A percentile compares a stretch with the other conserved stretches of the same genome.
phyloP scores from a whole-genome alignment of 805 yeast genomes.

The Wickerhamomyces queroliae region DNA sequence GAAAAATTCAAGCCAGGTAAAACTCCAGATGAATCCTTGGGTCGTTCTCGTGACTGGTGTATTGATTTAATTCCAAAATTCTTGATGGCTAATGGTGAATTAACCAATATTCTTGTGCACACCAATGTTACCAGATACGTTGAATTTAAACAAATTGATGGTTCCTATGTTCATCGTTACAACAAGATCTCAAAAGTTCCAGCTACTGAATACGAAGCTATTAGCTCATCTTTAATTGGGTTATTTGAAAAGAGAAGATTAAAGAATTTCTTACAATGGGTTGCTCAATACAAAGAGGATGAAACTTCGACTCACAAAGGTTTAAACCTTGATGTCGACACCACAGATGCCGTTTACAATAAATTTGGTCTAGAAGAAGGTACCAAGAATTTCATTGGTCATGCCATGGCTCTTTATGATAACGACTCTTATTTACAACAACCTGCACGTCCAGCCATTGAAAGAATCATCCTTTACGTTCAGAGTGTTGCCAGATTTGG shows the following conservation, averaged over 20 bases:
- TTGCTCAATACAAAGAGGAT: conserved; percentile 75
- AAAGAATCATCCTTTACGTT: conserved; percentile 78
- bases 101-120: conserved; percentile 90
- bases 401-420: conserved; percentile 96
- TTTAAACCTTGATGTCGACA: conserved; percentile 74
- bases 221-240: conserved; percentile 89
- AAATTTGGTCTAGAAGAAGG: conserved; percentile 90
- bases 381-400: conserved; percentile 95
- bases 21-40: conserved; percentile 62
- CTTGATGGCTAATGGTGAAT: conserved; percentile 95
- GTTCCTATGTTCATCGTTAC: conserved; percentile 80
- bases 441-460: conserved; percentile 89
- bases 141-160: conserved; percentile 95
- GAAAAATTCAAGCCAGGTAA: conserved; percentile 77
- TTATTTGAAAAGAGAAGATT: conserved; percentile 93
- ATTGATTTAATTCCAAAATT: conserved; percentile 96
- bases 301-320: conserved; percentile 79
- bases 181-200: conserved; percentile 96
- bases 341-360: conserved; percentile 87
- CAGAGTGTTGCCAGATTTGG: conserved; percentile 93
- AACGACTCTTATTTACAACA: conserved; percentile 83
- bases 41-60: conserved; percentile 96
- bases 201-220: conserved; percentile 84
- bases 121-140: conserved; percentile 94
- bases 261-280: conserved; percentile 86